A percentile compares a stretch with the other conserved stretches of the same genome.
Conservation (phyloP, 2,329 filamentous ascomycete genomes). For the Macrophomina phaseolina region DNA sequence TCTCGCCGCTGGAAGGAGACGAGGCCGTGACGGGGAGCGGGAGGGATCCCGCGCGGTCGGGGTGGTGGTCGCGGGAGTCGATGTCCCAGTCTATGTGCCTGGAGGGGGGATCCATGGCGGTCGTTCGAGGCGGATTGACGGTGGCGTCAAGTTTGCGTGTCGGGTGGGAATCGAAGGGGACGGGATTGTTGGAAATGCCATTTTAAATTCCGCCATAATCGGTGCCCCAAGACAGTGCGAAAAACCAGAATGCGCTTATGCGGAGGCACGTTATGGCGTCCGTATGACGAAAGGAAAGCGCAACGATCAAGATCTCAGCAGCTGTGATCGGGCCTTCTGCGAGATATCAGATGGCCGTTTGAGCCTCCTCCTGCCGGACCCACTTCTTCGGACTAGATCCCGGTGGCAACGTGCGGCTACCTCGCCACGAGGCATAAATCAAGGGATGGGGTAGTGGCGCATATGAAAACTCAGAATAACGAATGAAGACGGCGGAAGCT, state of each 20-base stretch:
- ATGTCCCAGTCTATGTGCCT: background rate
- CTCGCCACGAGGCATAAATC: background rate
- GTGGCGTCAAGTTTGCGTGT: background rate
- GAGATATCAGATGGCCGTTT: slow-evolving; percentile 7
- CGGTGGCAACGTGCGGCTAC: background rate
- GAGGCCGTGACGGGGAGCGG: background rate
- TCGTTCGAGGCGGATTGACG: background rate
- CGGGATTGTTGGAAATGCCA: background rate
- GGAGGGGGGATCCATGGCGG: background rate
- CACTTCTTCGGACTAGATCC: background rate
- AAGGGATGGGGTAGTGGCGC: background rate
- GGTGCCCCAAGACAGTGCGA: background rate
- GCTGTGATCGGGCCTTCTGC: slow-evolving; percentile 1
- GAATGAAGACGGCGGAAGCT: too few species aligned
- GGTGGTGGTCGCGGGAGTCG: background rate
- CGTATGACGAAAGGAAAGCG: background rate
- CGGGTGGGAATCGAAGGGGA: background rate
- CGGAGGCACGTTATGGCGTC: background rate
- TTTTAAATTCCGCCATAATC: background rate
- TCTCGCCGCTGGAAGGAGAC: background rate
- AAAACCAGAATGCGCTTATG: background rate
- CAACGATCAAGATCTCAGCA: background rate
- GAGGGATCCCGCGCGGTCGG: background rate
- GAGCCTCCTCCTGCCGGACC: background rate
- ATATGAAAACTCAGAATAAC: too few species aligned